Base-by-base conservation (phyloP, 2,329 filamentous ascomycete species). In the Helotiales sp. region DNA sequence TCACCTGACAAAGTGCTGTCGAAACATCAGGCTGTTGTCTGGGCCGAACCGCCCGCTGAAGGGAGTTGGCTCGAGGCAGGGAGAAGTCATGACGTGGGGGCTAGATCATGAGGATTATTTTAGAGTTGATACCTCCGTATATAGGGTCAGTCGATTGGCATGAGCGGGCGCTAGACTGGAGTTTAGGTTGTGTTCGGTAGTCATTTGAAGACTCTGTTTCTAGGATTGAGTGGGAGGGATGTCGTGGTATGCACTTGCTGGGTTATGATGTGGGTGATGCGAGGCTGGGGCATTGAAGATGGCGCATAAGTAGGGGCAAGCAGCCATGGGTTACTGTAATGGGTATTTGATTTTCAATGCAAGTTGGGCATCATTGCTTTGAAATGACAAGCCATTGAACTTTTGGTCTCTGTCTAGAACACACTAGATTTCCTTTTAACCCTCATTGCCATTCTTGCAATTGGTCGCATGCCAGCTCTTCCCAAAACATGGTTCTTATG, bases 291-390 rank as follows among this genome's bases (percentile, higher is more conserved):
- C 32, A 40, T 40, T 58, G 32, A 30, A 43, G 22, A 58, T 26
- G 20, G 50, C 34, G 50, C 50, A 55, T 20, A 34, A n/a, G 50
- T 55, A 55, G 50, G 50, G 55, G 55, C 43, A n/a, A 58, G 6
- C 3, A 15, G 43, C 32, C 32, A 28, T 17, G 32, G 30, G 32
- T 22, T 26, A 13, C 43, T 32, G 10, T 17, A 20, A 43, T n/a
- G 28, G 50, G 50, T 7, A 32, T 20, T 15, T 4, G n/a, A n/a
- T n/a, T n/a, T n/a, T n/a, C n/a, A n/a, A n/a, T n/a, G n/a, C n/a
- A n/a, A n/a, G n/a, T n/a, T n/a, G n/a, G n/a, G n/a, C n/a, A n/a
- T n/a, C n/a, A n/a, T n/a, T n/a, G n/a, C n/a, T n/a, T n/a, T n/a
- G n/a, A n/a, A n/a, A n/a, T n/a, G n/a, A n/a, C n/a, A n/a, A n/a